A percentile compares a stretch with the other conserved stretches of the same genome.
These are phyloP conservation scores for Flagelloscypha sp. DNA, from an alignment of 768 basidiomycete genomes.

Conservation along the genomic window DNA sequence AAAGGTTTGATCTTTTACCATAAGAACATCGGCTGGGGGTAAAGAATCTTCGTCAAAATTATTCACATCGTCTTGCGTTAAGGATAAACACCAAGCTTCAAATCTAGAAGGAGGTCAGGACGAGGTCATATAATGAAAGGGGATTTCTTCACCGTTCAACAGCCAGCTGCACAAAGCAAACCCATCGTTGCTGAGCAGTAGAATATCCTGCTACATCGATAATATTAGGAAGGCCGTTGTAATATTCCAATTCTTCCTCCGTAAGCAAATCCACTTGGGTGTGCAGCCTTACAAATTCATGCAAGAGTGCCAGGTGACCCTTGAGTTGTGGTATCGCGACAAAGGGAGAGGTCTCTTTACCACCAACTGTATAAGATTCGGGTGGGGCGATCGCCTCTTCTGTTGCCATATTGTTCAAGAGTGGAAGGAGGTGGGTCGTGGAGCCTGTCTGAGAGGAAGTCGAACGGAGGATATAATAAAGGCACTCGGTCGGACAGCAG, in stretches of 20 bases:
- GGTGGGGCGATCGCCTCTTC: too few species aligned
- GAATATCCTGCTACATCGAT: slow-evolving; percentile 14
- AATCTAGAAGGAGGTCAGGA: too few species aligned
- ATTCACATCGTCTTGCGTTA: slow-evolving; percentile 8
- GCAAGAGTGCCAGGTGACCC: slow-evolving; percentile 26
- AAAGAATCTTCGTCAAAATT: slow-evolving; percentile 13
- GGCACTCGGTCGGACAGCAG: too few species aligned
- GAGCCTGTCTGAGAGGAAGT: too few species aligned
- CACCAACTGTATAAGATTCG: too few species aligned
- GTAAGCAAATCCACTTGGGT: too few species aligned
- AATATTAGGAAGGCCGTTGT: slow-evolving; percentile 4
- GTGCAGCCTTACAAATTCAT: slow-evolving; percentile 24
- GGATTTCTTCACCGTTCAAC: slow-evolving; percentile 31
- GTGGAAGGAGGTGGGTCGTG: too few species aligned
- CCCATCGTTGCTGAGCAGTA: slow-evolving; percentile 24
- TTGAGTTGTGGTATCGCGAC: slow-evolving; percentile 8
- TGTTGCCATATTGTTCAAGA: too few species aligned
- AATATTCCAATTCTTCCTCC: too few species aligned
- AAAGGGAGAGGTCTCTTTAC: background rate
- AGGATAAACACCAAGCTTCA: too few species aligned
- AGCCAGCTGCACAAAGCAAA: slow-evolving; percentile 29
- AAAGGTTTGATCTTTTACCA: slow-evolving; percentile 19
- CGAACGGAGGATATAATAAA: too few species aligned
- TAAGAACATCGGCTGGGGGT: slow-evolving; percentile 29
- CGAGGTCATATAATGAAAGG: too few species aligned